Evolutionary conservation across 495 filamentous ascomycete genomes (phyloP).

Genomic region (Glonium stellatum): DNA sequence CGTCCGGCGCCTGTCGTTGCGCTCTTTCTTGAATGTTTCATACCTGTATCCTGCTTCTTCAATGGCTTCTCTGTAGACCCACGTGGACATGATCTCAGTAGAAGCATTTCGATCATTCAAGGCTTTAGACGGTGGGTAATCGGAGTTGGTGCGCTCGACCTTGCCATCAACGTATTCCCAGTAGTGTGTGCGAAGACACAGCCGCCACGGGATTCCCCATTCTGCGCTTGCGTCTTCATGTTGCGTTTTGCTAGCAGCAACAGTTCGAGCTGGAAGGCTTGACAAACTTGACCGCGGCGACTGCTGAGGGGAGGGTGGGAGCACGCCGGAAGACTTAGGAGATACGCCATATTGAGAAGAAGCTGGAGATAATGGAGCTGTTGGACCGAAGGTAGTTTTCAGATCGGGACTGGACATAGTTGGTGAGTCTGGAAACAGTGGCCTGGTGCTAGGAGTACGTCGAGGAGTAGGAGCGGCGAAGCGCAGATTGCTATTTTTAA

Average conservation of each 20-base stretch:
- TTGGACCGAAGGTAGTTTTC: not conserved
- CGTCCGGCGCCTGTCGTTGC: conserved; percentile 14
- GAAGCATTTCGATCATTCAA: conserved; percentile 14
- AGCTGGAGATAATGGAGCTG: conserved; percentile 14
- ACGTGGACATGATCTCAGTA: conserved; percentile 23
- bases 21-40: conserved; percentile 13
- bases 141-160: conserved; percentile 11
- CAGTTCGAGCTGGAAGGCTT: conserved; percentile 9
- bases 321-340: conserved; percentile 10
- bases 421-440: conserved; percentile 13
- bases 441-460: conserved; percentile 7
- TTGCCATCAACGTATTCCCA: conserved; percentile 24
- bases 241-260: conserved; percentile 14
- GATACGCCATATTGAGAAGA: conserved; percentile 20
- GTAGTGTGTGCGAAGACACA: conserved; percentile 11
- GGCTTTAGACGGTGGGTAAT: not conserved
- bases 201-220: conserved; percentile 22
- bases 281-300: conserved; percentile 20
- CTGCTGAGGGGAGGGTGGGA: conserved; percentile 5
- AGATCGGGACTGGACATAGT: conserved; percentile 9
- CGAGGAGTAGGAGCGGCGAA: conserved; percentile 7
- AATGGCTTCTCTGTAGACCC: conserved; percentile 24
- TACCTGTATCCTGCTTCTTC: conserved; percentile 14
- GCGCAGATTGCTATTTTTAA: not conserved
- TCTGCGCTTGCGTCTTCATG: conserved; percentile 14